Conservation (phyloP, 2,329 filamentous ascomycete species). For the Fusarium papillatum region DNA sequence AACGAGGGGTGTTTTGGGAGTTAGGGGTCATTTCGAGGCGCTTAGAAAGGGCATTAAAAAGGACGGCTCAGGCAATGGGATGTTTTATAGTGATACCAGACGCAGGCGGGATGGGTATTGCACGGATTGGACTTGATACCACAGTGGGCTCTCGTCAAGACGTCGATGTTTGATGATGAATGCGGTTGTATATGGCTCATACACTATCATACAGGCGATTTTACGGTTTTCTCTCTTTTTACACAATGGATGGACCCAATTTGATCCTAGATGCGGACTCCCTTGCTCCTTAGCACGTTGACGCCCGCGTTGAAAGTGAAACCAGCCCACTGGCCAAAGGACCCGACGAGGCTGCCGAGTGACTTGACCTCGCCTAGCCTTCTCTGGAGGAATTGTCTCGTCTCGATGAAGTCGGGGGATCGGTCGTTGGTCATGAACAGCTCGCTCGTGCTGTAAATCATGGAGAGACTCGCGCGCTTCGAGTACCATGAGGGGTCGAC, state of each 20-base stretch:
- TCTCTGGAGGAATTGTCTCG: conserved; percentile 83
- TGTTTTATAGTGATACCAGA: conserved; percentile 31
- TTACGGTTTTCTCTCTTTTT: background rate
- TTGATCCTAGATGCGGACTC: conserved; percentile 76
- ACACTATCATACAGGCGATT: conserved; percentile 43
- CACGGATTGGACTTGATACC: conserved; percentile 24
- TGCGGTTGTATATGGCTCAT: conserved; percentile 39
- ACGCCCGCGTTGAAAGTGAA: conserved; percentile 84
- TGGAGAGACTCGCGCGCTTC: conserved; percentile 68
- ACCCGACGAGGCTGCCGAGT: conserved; percentile 72
- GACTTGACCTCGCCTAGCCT: conserved; percentile 78
- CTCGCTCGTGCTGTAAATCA: conserved; percentile 80
- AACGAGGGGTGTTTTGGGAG: conserved; percentile 21
- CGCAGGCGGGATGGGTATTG: conserved; percentile 13
- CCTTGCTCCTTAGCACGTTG: conserved; percentile 90
- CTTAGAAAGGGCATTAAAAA: conserved; percentile 20
- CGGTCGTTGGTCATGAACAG: conserved; percentile 95
- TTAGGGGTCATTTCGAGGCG: conserved; percentile 22
- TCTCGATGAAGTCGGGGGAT: conserved; percentile 80
- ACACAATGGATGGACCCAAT: background rate
- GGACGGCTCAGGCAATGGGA: conserved; percentile 1
- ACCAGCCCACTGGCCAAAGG: conserved; percentile 81
- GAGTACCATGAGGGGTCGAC: conserved; percentile 93
- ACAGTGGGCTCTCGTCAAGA: conserved; percentile 21
- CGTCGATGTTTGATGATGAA: conserved; percentile 28